Percentiles rank a stretch among this genome's conserved stretches.
Evolutionary conservation across 805 yeast genomes (phyloP).

Genomic region (Vanderwaltozyma yarrowii): DNA sequence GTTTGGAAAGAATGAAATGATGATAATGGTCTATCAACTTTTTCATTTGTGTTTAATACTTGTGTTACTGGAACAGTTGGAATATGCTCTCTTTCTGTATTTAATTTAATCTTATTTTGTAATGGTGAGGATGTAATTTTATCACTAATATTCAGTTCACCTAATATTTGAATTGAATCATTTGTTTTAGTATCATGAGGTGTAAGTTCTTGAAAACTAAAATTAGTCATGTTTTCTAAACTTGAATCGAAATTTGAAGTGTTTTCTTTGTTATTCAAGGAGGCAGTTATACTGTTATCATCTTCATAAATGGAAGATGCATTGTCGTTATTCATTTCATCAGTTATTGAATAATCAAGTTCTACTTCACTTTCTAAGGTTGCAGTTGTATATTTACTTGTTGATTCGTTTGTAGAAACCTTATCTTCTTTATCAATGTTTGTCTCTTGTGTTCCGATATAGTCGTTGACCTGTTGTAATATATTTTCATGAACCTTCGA

Average conservation of each 20-base stretch:
- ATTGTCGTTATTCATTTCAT: background rate
- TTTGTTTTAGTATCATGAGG: too few species aligned
- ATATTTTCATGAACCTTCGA: too few species aligned
- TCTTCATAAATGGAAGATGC: background rate
- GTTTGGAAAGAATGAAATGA: conserved; percentile 15
- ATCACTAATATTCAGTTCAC: background rate
- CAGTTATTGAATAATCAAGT: too few species aligned
- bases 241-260: background rate
- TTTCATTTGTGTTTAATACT: too few species aligned
- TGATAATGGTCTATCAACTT: conserved; percentile 10
- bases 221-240: conserved; percentile 3
- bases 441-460: too few species aligned
- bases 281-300: conserved; percentile 1
- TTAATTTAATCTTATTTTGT: background rate
- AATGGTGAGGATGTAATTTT: background rate
- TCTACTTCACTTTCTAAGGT: background rate
- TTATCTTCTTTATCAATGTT: too few species aligned
- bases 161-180: background rate
- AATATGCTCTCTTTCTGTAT: background rate
- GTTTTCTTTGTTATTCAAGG: background rate
- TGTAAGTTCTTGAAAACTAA: conserved; percentile 1
- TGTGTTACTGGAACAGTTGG: too few species aligned
- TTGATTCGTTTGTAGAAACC: too few species aligned
- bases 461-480: too few species aligned
- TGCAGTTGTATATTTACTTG: too few species aligned